phyloP scores from a whole-genome alignment of 2,329 filamentous ascomycete genomes.

The Apiospora koreana region DNA sequence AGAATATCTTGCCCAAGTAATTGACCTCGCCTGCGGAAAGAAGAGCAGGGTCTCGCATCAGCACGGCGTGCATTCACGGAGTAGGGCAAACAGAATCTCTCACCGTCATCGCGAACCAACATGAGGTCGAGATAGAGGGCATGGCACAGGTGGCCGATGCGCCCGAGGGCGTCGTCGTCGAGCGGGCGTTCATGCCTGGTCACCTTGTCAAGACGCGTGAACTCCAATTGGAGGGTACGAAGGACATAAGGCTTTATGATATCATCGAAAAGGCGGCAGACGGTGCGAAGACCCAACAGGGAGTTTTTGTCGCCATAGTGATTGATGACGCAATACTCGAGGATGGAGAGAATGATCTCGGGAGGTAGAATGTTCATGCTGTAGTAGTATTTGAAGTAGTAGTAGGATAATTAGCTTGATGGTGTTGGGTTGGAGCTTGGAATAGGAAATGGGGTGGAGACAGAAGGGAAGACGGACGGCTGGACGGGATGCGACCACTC shows the following conservation, averaged over 20 bases:
- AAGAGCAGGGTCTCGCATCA: constrained; percentile 16
- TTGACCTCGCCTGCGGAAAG: constrained; percentile 45
- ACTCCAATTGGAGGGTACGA: constrained; percentile 51
- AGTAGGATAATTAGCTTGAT: not conserved
- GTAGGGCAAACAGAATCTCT: constrained; percentile 21
- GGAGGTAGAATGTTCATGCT: constrained; percentile 48
- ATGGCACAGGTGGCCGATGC: constrained; percentile 48
- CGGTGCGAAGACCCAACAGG: constrained; percentile 46
- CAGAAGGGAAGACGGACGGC: not conserved
- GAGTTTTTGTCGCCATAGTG: constrained; percentile 44
- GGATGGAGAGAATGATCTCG: constrained; percentile 49
- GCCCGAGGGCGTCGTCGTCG: constrained; percentile 43
- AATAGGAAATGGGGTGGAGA: not conserved
- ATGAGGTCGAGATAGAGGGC: constrained; percentile 54
- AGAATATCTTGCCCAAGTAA: constrained; percentile 48
- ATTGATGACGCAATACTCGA: constrained; percentile 42
- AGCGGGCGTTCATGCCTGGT: constrained; percentile 34
- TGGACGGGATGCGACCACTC: not conserved
- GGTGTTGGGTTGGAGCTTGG: not conserved
- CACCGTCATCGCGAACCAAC: constrained; percentile 53
- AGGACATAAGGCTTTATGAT: constrained; percentile 47
- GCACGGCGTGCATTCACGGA: not conserved
- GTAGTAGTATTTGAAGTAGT: not conserved
- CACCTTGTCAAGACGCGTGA: constrained; percentile 44
- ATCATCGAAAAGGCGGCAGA: constrained; percentile 50